Conservation (phyloP, 108 stramenopile genomes). For the Cyclotella baltica region DNA sequence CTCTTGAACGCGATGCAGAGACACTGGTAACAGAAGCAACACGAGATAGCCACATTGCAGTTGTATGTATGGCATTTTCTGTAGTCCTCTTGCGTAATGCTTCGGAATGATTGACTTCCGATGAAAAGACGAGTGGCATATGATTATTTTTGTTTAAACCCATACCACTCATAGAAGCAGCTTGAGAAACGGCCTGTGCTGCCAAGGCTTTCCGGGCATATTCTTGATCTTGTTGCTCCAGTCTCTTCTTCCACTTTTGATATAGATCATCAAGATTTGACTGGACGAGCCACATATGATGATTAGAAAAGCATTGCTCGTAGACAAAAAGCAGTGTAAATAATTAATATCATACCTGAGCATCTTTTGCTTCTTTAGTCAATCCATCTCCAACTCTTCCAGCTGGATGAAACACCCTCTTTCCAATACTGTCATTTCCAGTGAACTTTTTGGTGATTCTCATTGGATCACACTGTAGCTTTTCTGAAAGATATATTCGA, state of each 20-base stretch:
- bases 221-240: constrained; percentile 83
- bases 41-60: constrained; percentile 28
- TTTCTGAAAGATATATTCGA: constrained; percentile 92
- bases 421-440: constrained; percentile 94
- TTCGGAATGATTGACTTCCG: not conserved
- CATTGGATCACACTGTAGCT: constrained; percentile 99
- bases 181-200: constrained; percentile 66
- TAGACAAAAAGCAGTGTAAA: not conserved
- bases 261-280: constrained; percentile 73
- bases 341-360: constrained; percentile 65
- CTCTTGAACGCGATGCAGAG: not conserved
- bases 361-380: constrained; percentile 65
- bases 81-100: not conserved
- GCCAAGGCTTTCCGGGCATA: constrained; percentile 74
- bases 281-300: constrained; percentile 45
- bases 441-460: constrained; percentile 99
- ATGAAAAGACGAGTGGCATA: not conserved
- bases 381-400: constrained; percentile 60
- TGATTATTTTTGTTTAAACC: not conserved
- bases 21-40: constrained; percentile 12
- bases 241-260: constrained; percentile 70
- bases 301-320: constrained; percentile 3
- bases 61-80: constrained; percentile 14
- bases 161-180: constrained; percentile 18
- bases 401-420: constrained; percentile 87